These are phyloP conservation scores for Hypoxylon sp. DNA, from an alignment of 2,329 filamentous ascomycete species.

Conservation along the genomic window DNA sequence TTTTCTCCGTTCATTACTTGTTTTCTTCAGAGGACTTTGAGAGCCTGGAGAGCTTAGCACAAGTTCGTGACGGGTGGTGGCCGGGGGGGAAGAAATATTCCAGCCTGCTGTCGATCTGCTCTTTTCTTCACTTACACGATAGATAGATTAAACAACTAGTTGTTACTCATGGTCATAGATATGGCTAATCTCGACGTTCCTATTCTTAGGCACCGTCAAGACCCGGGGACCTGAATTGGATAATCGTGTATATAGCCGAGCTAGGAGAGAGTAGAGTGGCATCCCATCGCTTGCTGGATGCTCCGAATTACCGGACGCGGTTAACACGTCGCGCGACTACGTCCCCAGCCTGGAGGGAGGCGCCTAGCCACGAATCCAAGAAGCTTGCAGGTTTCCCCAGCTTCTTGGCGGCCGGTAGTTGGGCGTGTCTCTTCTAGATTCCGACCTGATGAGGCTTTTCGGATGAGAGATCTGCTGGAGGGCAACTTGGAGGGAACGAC, in stretches of 20 bases:
- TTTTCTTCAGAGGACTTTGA: no score
- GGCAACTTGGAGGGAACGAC: conserved; percentile 46
- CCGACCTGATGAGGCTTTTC: not conserved
- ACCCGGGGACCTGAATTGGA: conserved; percentile 10
- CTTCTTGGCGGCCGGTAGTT: conserved; percentile 37
- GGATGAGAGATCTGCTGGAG: conserved; percentile 35
- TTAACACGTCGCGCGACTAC: conserved; percentile 19
- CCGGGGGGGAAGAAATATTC: no score
- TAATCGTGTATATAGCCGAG: conserved; percentile 38
- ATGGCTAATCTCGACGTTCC: conserved; percentile 22
- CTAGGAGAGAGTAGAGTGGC: conserved; percentile 17
- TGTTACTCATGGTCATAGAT: not conserved
- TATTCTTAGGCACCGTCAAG: conserved; percentile 23
- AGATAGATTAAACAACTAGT: conserved; percentile 7
- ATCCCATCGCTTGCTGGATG: conserved; percentile 19
- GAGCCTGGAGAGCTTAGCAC: no score
- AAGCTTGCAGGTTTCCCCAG: conserved; percentile 28
- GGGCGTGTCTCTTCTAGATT: conserved; percentile 3
- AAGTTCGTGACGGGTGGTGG: no score
- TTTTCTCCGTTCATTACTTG: not conserved
- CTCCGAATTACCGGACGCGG: conserved; percentile 40
- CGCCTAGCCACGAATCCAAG: conserved; percentile 23
- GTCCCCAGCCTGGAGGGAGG: not conserved
- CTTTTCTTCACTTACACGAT: not conserved
- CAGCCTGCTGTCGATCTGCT: not conserved